Percentiles rank a stretch among this genome's conserved stretches.
Conservation (phyloP, 495 filamentous ascomycete species). For the Penicillium nucicola region DNA sequence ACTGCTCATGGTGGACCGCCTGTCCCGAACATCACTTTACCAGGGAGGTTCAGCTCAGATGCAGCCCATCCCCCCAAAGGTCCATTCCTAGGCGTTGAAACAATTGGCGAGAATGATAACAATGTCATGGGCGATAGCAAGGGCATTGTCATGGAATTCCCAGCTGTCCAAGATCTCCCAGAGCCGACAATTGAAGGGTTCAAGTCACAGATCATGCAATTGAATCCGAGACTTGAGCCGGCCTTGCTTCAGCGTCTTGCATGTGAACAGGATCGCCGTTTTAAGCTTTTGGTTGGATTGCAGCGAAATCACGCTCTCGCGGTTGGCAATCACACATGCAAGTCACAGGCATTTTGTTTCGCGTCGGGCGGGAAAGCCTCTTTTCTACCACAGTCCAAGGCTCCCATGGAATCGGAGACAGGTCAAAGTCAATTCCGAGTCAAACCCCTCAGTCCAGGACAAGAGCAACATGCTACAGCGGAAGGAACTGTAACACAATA, state of each 20-base stretch:
- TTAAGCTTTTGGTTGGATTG: slow-evolving; percentile 71
- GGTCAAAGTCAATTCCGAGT: slow-evolving; percentile 50
- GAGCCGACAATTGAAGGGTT: slow-evolving; percentile 77
- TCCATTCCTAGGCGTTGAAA: slow-evolving; percentile 10
- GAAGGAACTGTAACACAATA: slow-evolving; percentile 73
- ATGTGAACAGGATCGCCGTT: slow-evolving; percentile 73
- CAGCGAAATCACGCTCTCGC: slow-evolving; percentile 67
- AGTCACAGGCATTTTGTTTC: slow-evolving; percentile 59
- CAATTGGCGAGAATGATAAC: slow-evolving; percentile 43
- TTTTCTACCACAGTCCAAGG: slow-evolving; percentile 48
- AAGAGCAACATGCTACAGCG: slow-evolving; percentile 57
- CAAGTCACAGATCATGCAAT: slow-evolving; percentile 64
- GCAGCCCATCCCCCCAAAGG: slow-evolving; percentile 1
- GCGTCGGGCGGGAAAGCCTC: slow-evolving; percentile 58
- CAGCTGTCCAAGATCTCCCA: slow-evolving; percentile 45
- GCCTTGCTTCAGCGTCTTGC: slow-evolving; percentile 82
- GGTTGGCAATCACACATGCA: slow-evolving; percentile 52
- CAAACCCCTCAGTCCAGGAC: slow-evolving; percentile 50
- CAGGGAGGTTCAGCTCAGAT: slow-evolving; percentile 21
- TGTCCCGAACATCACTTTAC: slow-evolving; percentile 40
- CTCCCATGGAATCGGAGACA: slow-evolving; percentile 36
- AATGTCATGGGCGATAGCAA: slow-evolving; percentile 39
- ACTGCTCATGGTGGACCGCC: slow-evolving; percentile 47
- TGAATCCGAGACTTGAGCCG: slow-evolving; percentile 66
- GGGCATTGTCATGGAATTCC: slow-evolving; percentile 48